phyloP scores from a whole-genome alignment of 208 protist species.

The Acanthamoeba divionensis region DNA sequence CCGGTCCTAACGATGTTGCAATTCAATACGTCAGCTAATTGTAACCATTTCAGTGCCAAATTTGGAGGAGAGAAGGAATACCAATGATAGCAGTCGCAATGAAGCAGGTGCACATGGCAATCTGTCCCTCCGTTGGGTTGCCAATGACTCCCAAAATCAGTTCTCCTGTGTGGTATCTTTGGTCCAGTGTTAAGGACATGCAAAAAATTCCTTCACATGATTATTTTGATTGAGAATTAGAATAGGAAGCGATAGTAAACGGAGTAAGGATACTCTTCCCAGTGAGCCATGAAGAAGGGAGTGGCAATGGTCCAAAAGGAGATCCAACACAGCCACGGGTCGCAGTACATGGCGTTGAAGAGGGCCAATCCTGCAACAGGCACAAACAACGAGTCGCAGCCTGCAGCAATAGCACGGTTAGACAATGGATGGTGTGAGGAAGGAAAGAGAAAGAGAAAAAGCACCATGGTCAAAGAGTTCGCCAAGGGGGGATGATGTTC shows the following conservation, averaged over 20 bases:
- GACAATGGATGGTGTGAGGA: neutral
- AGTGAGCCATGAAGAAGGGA: conserved; percentile 69
- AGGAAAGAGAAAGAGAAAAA: neutral
- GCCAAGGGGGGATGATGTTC: conserved; percentile 87
- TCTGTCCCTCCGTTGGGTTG: conserved; percentile 48
- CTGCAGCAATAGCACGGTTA: neutral
- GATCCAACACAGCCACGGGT: neutral
- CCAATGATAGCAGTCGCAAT: neutral
- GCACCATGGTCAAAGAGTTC: conserved; percentile 94
- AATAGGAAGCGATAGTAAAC: neutral
- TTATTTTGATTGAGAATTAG: neutral
- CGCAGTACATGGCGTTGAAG: conserved; percentile 17
- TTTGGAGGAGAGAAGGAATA: neutral
- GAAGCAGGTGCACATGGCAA: neutral
- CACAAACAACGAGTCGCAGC: conserved; percentile 45
- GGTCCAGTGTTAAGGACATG: too few relatives aligned
- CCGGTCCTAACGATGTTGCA: neutral
- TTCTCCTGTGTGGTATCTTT: conserved; percentile 25
- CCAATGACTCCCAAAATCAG: conserved; percentile 24
- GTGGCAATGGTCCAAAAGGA: conserved; percentile 56
- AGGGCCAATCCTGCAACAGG: neutral
- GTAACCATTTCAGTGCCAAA: neutral
- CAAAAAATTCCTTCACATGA: neutral
- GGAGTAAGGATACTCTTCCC: conserved; percentile 66
- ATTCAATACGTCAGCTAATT: too few relatives aligned